Percentiles rank a stretch among this genome's conserved stretches.
Evolutionary conservation across 805 yeast genomes (phyloP).

Genomic region (Wickerhamomyces rabaulensis): DNA sequence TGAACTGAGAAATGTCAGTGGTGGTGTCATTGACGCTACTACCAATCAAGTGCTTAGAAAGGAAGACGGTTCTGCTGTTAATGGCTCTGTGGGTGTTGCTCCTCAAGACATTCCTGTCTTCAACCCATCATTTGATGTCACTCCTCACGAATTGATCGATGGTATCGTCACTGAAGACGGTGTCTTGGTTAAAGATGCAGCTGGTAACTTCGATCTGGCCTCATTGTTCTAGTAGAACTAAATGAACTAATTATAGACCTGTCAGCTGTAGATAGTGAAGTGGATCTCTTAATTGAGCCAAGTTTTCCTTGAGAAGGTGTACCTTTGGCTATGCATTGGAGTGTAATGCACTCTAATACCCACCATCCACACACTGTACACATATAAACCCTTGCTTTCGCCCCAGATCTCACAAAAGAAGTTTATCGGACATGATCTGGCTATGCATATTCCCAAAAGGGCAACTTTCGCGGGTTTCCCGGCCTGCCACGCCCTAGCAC

Average conservation of each 20-base stretch:
- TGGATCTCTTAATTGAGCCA: no score
- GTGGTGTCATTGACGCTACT: constrained; percentile 43
- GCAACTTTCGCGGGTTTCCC: not conserved
- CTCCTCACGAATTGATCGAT: constrained; percentile 79
- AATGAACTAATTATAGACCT: no score
- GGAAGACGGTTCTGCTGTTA: constrained; percentile 25
- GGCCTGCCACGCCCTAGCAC: not conserved
- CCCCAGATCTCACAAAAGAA: not conserved
- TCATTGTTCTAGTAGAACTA: constrained; percentile 8
- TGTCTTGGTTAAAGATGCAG: constrained; percentile 41
- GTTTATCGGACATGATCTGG: not conserved
- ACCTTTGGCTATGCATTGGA: no score
- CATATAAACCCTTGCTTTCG: no score
- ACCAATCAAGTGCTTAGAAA: constrained; percentile 25
- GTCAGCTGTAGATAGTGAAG: no score
- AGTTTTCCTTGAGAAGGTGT: no score
- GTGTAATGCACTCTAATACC: no score
- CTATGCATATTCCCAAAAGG: not conserved
- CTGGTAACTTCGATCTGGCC: constrained; percentile 47
- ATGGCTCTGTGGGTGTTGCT: constrained; percentile 66
- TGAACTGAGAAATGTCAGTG: constrained; percentile 75
- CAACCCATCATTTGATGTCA: constrained; percentile 96
- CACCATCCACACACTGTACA: no score
- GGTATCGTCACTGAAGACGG: constrained; percentile 84
- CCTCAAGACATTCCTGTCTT: constrained; percentile 83